Percentiles rank a stretch among this genome's conserved stretches.
phyloP scores from a whole-genome alignment of 140 eudicot species.

The Eryngium alpinum region DNA sequence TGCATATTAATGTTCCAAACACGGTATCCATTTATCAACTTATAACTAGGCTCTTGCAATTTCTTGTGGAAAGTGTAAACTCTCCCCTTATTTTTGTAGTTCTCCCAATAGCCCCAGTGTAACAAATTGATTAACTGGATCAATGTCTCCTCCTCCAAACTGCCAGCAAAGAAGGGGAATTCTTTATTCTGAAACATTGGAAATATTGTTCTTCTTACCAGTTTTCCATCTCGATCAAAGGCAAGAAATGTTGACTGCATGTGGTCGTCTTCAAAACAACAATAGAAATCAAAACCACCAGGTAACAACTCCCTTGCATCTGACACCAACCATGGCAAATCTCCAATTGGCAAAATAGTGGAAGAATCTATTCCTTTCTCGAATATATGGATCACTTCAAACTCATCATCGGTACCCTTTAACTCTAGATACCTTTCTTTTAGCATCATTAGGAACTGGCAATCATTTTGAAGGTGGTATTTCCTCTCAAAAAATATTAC shows the following conservation, averaged over 20 bases:
- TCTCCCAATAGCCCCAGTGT: not conserved
- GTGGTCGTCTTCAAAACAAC: not conserved
- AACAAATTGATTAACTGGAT: not conserved
- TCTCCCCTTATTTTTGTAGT: not conserved
- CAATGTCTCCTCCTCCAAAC: not conserved
- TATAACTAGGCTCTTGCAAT: not conserved
- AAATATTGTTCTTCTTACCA: not conserved
- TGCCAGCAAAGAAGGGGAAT: not conserved
- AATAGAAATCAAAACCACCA: not conserved
- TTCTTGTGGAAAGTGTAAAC: not conserved
- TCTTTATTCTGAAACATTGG: not conserved
- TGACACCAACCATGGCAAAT: constrained; percentile 1
- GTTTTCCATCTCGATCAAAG: not conserved
- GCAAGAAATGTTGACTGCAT: not conserved
- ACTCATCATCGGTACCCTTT: not conserved
- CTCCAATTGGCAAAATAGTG: not conserved
- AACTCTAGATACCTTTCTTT: not conserved
- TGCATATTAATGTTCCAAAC: no score
- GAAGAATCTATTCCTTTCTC: not conserved
- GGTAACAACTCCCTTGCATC: not conserved
- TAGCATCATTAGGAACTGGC: not conserved
- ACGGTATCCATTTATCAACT: no score
- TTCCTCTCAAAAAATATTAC: not conserved
- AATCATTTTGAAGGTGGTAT: not conserved
- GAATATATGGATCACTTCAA: no score